A percentile compares a stretch with the other conserved stretches of the same genome.
Evolutionary conservation across 2,329 filamentous ascomycete genomes (phyloP).

Genomic region (Fusarium liriodendri): DNA sequence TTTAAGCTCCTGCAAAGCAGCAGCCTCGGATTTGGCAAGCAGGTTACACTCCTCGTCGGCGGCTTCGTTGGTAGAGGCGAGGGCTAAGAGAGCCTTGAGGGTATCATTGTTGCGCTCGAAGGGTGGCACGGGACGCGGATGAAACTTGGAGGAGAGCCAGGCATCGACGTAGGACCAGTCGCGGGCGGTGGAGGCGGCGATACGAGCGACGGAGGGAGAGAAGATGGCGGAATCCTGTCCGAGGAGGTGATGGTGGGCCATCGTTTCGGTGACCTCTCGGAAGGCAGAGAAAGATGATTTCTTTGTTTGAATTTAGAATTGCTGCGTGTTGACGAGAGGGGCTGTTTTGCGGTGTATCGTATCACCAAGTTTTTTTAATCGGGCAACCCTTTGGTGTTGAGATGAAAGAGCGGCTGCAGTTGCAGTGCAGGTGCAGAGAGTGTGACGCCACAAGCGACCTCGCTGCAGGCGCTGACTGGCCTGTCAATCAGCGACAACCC

Average conservation of each 20-base stretch:
- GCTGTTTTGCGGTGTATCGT: not conserved
- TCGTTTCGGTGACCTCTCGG: constrained; percentile 4
- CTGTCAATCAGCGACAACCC: constrained; percentile 2
- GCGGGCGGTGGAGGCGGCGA: constrained; percentile 83
- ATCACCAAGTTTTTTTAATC: not conserved
- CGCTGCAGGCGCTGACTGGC: constrained; percentile 7
- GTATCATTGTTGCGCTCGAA: constrained; percentile 93
- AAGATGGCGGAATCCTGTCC: constrained; percentile 65
- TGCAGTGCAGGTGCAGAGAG: not conserved
- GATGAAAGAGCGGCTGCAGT: constrained; percentile 3
- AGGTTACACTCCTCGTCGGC: constrained; percentile 77
- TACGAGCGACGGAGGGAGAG: constrained; percentile 75
- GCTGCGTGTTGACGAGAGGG: not conserved
- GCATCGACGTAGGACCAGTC: constrained; percentile 91
- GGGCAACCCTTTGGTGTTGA: not conserved
- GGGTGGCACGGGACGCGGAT: constrained; percentile 69
- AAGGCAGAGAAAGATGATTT: not conserved
- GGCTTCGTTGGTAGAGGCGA: constrained; percentile 81
- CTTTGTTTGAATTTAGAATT: not conserved
- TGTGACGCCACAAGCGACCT: constrained; percentile 27
- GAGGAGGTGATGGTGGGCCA: constrained; percentile 42
- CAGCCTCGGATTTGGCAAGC: constrained; percentile 68
- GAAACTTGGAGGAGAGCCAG: constrained; percentile 82
- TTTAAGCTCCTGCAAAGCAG: constrained; percentile 66
- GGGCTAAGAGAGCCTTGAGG: constrained; percentile 76